phyloP scores from a whole-genome alignment of 352 stramenopile genomes.

The Phytopythium litorale region DNA sequence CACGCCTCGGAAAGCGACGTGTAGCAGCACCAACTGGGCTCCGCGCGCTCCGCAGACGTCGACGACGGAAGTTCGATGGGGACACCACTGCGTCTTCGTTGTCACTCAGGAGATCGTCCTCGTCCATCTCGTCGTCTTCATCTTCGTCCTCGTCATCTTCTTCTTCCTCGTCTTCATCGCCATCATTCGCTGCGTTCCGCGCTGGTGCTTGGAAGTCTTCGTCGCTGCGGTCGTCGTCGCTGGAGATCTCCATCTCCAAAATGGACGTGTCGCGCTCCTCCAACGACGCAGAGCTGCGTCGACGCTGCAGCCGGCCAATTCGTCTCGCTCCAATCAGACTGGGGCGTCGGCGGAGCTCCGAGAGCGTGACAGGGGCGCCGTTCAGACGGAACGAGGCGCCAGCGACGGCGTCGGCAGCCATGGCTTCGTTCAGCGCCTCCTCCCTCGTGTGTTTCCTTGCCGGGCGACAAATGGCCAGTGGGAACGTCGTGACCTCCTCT shows the following conservation, averaged over 20 bases:
- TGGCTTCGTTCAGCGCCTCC: constrained; percentile 9
- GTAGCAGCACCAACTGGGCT: constrained; percentile 10
- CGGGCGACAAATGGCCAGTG: constrained; percentile 28
- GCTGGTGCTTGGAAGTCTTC: constrained; percentile 80
- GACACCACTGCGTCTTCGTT: constrained; percentile 32
- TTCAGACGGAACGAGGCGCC: constrained; percentile 66
- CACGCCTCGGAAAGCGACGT: constrained; percentile 27
- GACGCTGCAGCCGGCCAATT: constrained; percentile 18
- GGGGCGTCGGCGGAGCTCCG: constrained; percentile 52
- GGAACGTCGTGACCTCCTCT: constrained; percentile 47
- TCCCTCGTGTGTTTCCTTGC: constrained; percentile 6
- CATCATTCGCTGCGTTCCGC: constrained; percentile 35
- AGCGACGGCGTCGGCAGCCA: constrained; percentile 15
- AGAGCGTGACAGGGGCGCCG: constrained; percentile 60
- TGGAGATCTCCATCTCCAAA: constrained; percentile 81
- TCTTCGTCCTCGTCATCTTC: constrained; percentile 52
- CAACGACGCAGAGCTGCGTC: constrained; percentile 32
- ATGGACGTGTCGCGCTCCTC: constrained; percentile 84
- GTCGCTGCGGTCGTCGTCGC: constrained; percentile 82
- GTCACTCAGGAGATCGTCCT: constrained; percentile 54
- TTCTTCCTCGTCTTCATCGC: constrained; percentile 53
- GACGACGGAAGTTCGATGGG: constrained; percentile 32
- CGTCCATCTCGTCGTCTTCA: constrained; percentile 37
- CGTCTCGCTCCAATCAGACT: constrained; percentile 22
- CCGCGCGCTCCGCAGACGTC: constrained; percentile 31